phyloP scores from a whole-genome alignment of 2,329 filamentous ascomycete species.

The Aschersonia sp. region DNA sequence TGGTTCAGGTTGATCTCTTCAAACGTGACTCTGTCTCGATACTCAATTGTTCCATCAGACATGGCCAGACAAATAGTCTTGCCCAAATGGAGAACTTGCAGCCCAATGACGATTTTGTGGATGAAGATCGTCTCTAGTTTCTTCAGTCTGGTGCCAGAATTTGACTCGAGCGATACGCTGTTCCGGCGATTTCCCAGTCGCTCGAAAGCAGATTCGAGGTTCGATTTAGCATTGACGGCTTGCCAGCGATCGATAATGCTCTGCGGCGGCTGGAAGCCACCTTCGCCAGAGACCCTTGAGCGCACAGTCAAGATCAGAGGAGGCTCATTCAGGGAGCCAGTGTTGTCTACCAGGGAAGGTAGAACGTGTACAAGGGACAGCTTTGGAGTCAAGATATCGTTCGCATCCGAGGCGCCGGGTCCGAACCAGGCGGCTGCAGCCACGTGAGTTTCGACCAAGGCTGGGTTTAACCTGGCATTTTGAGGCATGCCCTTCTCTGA shows the following conservation, averaged over 20 bases:
- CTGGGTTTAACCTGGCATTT: slow-evolving; percentile 32
- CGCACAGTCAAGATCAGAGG: slow-evolving; percentile 61
- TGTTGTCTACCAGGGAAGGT: slow-evolving; percentile 46
- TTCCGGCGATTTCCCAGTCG: slow-evolving; percentile 53
- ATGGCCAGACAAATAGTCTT: slow-evolving; percentile 59
- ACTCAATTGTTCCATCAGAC: slow-evolving; percentile 69
- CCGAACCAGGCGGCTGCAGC: slow-evolving; percentile 43
- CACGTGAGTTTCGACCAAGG: slow-evolving; percentile 39
- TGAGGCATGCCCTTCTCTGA: slow-evolving; percentile 36
- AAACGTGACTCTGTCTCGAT: slow-evolving; percentile 64
- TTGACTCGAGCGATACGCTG: slow-evolving; percentile 22
- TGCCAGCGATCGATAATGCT: slow-evolving; percentile 79
- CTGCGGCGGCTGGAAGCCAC: slow-evolving; percentile 47
- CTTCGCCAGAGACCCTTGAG: slow-evolving; percentile 38
- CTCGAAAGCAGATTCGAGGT: slow-evolving; percentile 62
- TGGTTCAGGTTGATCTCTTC: slow-evolving; percentile 48
- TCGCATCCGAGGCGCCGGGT: slow-evolving; percentile 25
- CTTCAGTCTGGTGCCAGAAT: slow-evolving; percentile 30
- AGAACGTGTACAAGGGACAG: slow-evolving; percentile 66
- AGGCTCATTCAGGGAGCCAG: slow-evolving; percentile 36
- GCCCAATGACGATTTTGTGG: slow-evolving; percentile 54
- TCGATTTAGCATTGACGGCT: slow-evolving; percentile 51
- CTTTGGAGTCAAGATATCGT: slow-evolving; percentile 38
- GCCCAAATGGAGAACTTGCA: slow-evolving; percentile 55
- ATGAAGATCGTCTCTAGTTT: slow-evolving; percentile 55